Base-by-base conservation (phyloP, 2,329 filamentous ascomycete genomes). In the Ophiostoma australiae region DNA sequence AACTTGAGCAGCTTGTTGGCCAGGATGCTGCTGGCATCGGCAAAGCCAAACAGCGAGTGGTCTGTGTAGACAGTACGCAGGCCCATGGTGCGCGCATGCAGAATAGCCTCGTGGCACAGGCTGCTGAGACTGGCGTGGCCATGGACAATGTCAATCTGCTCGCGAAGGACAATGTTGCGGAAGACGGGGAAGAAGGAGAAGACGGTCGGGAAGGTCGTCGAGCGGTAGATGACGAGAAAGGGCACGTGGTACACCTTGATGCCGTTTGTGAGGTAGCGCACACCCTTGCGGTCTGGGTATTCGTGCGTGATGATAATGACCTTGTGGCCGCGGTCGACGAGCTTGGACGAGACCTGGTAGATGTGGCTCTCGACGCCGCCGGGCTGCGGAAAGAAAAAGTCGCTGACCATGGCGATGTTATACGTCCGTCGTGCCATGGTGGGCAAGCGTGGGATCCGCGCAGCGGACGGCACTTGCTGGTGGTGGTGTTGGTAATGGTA, bases 151-250 rank as follows among this genome's bases (percentile, higher is more conserved):
- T 98, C 91, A 75, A 99, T 97, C 73, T 90, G 88, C 80, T 99
- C 95, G 66, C 95, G 89, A 73, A 99, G 91, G 73, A 97, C 88
- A 76, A 99, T 98, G 76, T 98, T 97, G 71, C 95, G 90, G 77
- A 99, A 94, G n/a, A 97, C 89, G 11, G 96, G 95, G 76, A 99
- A 99, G 82, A 97, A 97, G 39, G 94, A 97, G 83, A 98, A 98
- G 77, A 99, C 93, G 5, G 96, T 98, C 0, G 95, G 95, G 77
- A 99, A 94, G 15, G 93, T 96, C 4, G 93, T 89, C 74, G 93
- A 91, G 76, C 96, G 93, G 80, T 97, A 98, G 76, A 99, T 94
- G 79, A 98, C 89, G 78, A 97, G 87, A 80, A 98, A 98, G 4
- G 95, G 96, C 23, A 98, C 91, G 80, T 99, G 93, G 82, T 97